Conservation (phyloP, 169 alveolate species). For the Theileria sp. region DNA sequence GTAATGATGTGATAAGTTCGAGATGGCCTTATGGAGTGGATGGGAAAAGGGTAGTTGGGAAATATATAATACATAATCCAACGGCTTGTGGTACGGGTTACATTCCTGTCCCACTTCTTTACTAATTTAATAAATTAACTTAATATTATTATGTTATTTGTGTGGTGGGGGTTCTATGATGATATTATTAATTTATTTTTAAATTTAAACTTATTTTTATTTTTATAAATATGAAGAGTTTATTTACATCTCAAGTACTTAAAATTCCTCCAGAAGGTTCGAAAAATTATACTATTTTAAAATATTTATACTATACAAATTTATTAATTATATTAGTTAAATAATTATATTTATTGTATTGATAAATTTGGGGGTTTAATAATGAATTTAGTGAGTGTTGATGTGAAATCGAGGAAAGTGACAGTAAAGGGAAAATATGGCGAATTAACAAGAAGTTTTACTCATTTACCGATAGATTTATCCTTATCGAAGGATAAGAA, state of each 20-base stretch:
- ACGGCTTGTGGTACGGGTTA: conserved; percentile 81
- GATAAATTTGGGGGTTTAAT: conserved; percentile 18
- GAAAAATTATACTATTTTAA: not conserved
- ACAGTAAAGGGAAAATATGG: conserved; percentile 98
- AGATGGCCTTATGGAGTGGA: conserved; percentile 81
- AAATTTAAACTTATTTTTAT: not conserved
- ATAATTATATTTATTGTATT: not conserved
- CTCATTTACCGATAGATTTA: conserved; percentile 94
- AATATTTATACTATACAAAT: not conserved
- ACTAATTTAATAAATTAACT: conserved; percentile 12
- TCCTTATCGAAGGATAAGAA: conserved; percentile 85
- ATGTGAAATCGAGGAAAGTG: conserved; percentile 91
- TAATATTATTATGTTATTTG: not conserved
- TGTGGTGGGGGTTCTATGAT: conserved; percentile 3
- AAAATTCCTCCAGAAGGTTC: conserved; percentile 76
- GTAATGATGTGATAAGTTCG: conserved; percentile 69
- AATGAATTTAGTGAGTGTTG: conserved; percentile 80
- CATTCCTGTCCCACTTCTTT: conserved; percentile 80
- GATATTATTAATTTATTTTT: not conserved
- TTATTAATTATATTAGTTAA: not conserved
- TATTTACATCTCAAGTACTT: conserved; percentile 66
- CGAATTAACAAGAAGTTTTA: conserved; percentile 89
- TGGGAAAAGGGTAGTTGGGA: conserved; percentile 71
- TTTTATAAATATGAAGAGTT: conserved; percentile 70
- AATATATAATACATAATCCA: conserved; percentile 76